phyloP scores from a whole-genome alignment of 768 basidiomycete species.

The Agaricus subrufescens region DNA sequence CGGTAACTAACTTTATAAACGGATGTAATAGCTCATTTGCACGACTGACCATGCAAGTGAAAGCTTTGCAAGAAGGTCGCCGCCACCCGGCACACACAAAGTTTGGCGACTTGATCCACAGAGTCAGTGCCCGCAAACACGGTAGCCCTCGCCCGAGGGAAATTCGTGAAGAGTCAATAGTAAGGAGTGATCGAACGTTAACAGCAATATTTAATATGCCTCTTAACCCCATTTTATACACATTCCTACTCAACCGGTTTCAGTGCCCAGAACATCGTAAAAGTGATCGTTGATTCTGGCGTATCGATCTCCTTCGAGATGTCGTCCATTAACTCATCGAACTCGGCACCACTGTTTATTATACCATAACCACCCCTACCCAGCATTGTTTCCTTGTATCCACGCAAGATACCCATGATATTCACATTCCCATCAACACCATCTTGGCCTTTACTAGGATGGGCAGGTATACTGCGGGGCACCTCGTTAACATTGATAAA shows the following conservation, averaged over 20 bases:
- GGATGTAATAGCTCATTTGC: no score
- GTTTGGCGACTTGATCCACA: no score
- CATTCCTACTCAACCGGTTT: background rate
- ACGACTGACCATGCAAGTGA: no score
- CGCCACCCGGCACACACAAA: no score
- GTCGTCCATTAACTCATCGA: background rate
- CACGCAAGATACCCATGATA: background rate
- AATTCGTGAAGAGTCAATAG: no score
- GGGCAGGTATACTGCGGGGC: background rate
- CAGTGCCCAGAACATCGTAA: background rate
- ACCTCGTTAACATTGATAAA: background rate
- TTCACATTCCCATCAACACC: slow-evolving; percentile 2
- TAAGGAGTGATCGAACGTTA: no score
- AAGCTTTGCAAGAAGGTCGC: no score
- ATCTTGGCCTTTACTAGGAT: background rate
- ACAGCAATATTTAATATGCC: no score
- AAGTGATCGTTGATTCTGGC: background rate
- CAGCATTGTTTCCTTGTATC: background rate
- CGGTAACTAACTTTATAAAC: no score
- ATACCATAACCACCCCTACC: slow-evolving; percentile 1
- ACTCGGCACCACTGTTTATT: background rate
- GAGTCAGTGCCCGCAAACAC: no score
- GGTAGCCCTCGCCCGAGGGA: no score
- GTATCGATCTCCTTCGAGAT: background rate
- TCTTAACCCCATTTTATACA: no score